These are phyloP conservation scores for Tuber borchii DNA, from an alignment of 495 filamentous ascomycete species.

Conservation along the genomic window DNA sequence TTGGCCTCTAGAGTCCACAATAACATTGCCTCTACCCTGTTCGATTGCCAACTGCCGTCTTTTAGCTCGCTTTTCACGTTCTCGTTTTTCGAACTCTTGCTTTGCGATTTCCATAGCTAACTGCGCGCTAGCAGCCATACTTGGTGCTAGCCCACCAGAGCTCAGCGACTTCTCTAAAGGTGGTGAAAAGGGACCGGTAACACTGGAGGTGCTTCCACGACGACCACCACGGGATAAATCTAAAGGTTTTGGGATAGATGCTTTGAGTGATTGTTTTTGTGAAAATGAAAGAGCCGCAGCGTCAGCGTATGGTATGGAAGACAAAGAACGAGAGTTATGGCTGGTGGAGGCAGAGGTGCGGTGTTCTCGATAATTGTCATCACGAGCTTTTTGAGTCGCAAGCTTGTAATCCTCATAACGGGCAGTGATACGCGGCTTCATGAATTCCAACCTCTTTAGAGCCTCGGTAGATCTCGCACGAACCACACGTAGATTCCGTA, in stretches of 20 bases:
- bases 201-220: constrained; percentile 19
- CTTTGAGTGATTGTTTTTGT: constrained; percentile 9
- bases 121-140: constrained; percentile 8
- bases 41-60: constrained; percentile 19
- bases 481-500: constrained; percentile 40
- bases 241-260: constrained; percentile 19
- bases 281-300: constrained; percentile 19
- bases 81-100: constrained; percentile 38
- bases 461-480: constrained; percentile 53
- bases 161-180: constrained; percentile 19
- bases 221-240: constrained; percentile 19
- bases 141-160: constrained; percentile 8
- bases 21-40: constrained; percentile 20
- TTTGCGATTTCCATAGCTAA: constrained; percentile 37
- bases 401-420: constrained; percentile 50
- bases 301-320: constrained; percentile 9
- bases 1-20: constrained; percentile 32
- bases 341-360: neutral
- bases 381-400: constrained; percentile 8
- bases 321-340: neutral
- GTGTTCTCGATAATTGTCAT: constrained; percentile 13
- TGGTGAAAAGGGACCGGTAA: constrained; percentile 29
- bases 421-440: constrained; percentile 63
- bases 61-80: constrained; percentile 30
- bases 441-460: constrained; percentile 56